Evolutionary conservation across 1,284 basidiomycete species (phyloP), one percentile per base, ranked within the genome.

Genomic region (Earliella scabrosa): DNA sequence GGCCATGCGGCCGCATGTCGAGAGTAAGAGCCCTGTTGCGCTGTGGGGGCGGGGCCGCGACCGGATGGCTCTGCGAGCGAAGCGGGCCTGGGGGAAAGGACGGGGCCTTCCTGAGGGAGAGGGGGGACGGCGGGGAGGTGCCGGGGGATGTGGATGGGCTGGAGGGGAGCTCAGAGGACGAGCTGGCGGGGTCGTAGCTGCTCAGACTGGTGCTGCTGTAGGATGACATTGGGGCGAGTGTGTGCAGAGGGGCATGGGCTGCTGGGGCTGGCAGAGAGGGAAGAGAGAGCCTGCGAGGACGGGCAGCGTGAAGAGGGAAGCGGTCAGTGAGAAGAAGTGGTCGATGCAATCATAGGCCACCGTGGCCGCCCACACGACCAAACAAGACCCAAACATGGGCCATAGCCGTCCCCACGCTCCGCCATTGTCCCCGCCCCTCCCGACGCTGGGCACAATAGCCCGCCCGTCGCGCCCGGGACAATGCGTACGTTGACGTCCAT

Each of bases 121-220:
- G n/a, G 11, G 58, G 54, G 11, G 54, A 60, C 14, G 58, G 51
- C 3, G 58, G 49, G 2, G 51, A 51, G 14, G 52, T 50, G 24
- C 49, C 45, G 5, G 60, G 57, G 24, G 60, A 57, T 4, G 57
- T 62, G 16, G 55, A 54, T 18, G 60, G 60, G 13, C 54, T 59
- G 20, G 57, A 57, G 32, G 52, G 54, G 14, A 52, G 48, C n/a
- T 52, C 45, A 5, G 50, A 49, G 14, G 59, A 58, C 24, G 54
- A 54, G 43, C 53, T 56, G 54, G 60, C 54, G 16, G 49, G 60
- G 20, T 54, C 54, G 50, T 59, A 59, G 50, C 60, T 58, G 58
- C 60, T 62, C 40, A 62, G 50, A 56, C 60, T 62, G 60, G 60
- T 46, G 52, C 54, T 57, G 60, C 60, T 62, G 54, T 62, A 62